A percentile compares a stretch with the other conserved stretches of the same genome.
Conservation (phyloP, 768 basidiomycete species). For the Tylopilus plumbeoviolaceoides region DNA sequence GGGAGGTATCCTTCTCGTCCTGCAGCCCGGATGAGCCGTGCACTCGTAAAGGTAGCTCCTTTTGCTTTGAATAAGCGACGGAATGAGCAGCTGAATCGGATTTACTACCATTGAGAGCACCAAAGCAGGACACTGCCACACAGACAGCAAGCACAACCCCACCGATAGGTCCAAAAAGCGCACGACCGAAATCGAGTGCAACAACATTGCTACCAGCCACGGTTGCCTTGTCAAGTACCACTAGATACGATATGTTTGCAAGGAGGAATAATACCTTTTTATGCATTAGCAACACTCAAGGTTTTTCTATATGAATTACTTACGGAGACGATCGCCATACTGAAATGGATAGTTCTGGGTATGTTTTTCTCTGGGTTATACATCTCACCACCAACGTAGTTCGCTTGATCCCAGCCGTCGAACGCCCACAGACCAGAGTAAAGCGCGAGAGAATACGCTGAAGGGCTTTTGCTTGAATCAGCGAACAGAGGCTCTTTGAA, state of each 20-base stretch:
- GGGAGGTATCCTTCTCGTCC: slow-evolving; percentile 88
- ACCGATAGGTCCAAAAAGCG: slow-evolving; percentile 82
- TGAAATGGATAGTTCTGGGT: slow-evolving; percentile 84
- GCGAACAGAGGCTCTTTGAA: slow-evolving; percentile 66
- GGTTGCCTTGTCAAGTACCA: slow-evolving; percentile 77
- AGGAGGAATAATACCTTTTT: slow-evolving; percentile 68
- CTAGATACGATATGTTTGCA: slow-evolving; percentile 88
- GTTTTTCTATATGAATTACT: slow-evolving; percentile 19
- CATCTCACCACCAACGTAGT: slow-evolving; percentile 91
- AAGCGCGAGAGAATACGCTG: slow-evolving; percentile 86
- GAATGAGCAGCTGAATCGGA: neutral
- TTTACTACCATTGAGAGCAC: slow-evolving; percentile 80
- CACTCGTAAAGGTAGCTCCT: slow-evolving; percentile 71
- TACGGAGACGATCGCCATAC: slow-evolving; percentile 80
- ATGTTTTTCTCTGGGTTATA: slow-evolving; percentile 78
- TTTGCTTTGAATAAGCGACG: slow-evolving; percentile 8
- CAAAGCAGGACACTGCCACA: slow-evolving; percentile 94
- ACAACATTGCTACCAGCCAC: slow-evolving; percentile 83
- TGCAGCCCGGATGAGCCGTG: slow-evolving; percentile 86
- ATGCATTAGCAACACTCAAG: neutral
- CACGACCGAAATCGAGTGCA: slow-evolving; percentile 88
- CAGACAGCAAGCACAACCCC: slow-evolving; percentile 83
- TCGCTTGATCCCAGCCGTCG: slow-evolving; percentile 94
- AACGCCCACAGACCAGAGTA: slow-evolving; percentile 96
- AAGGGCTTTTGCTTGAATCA: slow-evolving; percentile 72